Base-by-base conservation (phyloP, 306 rosid species). In the Oxytropis ochrocephala region DNA sequence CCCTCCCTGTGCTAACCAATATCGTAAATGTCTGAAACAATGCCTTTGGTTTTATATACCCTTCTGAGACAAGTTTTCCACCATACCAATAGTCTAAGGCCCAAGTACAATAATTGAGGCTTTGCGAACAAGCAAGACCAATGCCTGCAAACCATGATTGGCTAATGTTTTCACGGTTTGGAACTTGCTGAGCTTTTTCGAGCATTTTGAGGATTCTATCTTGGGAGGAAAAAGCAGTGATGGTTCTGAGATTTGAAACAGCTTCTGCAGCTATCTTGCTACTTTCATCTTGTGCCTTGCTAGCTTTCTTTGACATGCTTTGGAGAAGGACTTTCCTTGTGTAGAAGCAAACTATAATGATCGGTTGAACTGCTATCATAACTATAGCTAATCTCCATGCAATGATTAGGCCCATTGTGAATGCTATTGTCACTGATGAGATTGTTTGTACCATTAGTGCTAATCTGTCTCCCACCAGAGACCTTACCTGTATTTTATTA, bases 191-290 rank as follows among this genome's bases (percentile, higher is more conserved):
- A n/a, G n/a, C n/a, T n/a, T n/a, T n/a, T n/a, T n/a, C n/a, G n/a
- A n/a, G n/a, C n/a, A n/a, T n/a, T n/a, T n/a, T n/a, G n/a, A n/a
- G n/a, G n/a, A n/a, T n/a, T n/a, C n/a, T n/a, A n/a, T n/a, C n/a
- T n/a, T n/a, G n/a, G n/a, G n/a, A n/a, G n/a, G n/a, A n/a, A n/a
- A n/a, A n/a, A n/a, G n/a, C n/a, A n/a, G n/a, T n/a, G n/a, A n/a
- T n/a, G n/a, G n/a, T n/a, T n/a, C n/a, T n/a, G n/a, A n/a, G n/a
- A n/a, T n/a, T n/a, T n/a, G n/a, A n/a, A n/a, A 92, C 96, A 0
- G 98, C 98, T 71, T 92, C 98, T 0, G 96, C 98, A 0, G 98
- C 98, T 41, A 92, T 86, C 79, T 92, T 88, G 82, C 93, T 85
- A 36, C 93, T 78, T 24, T 85, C 82, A 0, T 76, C 85, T 76